Evolutionary conservation across 306 rosid genomes (phyloP), one percentile per base, ranked within the genome.

Genomic region (Cicer arietinum): DNA sequence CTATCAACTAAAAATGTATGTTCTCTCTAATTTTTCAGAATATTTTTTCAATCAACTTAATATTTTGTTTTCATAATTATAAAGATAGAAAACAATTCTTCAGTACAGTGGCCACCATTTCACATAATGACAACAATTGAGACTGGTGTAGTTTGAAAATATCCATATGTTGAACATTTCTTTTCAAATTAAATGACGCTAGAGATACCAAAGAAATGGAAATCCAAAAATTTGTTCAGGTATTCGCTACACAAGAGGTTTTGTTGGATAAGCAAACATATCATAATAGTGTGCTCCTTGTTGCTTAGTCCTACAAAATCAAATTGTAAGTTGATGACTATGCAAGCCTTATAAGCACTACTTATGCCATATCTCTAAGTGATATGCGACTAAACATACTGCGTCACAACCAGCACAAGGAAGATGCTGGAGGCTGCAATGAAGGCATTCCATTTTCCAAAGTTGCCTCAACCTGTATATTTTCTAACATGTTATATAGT

Each of bases 31-130:
- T 3, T 30, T 37, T 64, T 39, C 17, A 45, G 54, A 18, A n/a
- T 63, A 37, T 4, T 64, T 73, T 30, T 57, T 60, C 69, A 37
- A 37, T 80, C 56, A 46, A 67, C 30, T 46, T 73, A n/a, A 73
- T 46, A 40, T 45, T 72, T 53, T 12, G 11, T 79, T 71, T 61
- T 25, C 37, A 35, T 43, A 3, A 25, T 42, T 14, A 41, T 10
- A 39, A 56, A 45, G 62, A 44, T 17, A 45, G 46, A 20, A 46
- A 47, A 57, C 48, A 22, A 3, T 13, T 9, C 6, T 37, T 57
- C 30, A 46, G 37, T 30, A 72, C 35, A 41, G n/a, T 62, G 68
- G 61, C 61, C 53, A 77, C 69, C 44, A 12, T 67, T 46, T 45
- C 5, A 30, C 51, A 10, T 46, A n/a, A 63, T 30, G 66, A 65